Percentiles rank a stretch among this genome's conserved stretches.
phyloP scores from a whole-genome alignment of 768 basidiomycete species.

The Naematelia aurantialba region DNA sequence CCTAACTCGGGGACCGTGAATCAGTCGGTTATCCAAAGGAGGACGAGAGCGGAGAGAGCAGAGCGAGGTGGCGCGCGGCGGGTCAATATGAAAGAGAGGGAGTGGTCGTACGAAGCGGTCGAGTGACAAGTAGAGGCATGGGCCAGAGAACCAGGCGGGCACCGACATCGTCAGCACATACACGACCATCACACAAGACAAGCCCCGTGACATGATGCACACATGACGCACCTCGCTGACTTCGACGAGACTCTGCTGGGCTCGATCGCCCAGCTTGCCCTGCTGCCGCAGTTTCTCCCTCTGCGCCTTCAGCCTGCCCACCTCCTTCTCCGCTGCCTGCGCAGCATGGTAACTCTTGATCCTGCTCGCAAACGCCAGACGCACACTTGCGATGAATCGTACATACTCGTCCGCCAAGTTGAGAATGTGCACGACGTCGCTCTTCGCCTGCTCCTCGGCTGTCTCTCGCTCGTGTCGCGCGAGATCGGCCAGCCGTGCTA shows the following conservation, averaged over 20 bases:
- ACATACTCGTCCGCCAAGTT: constrained; percentile 89
- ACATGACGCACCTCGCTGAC: constrained; percentile 66
- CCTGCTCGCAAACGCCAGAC: constrained; percentile 81
- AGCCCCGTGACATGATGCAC: not conserved
- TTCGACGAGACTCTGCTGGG: constrained; percentile 69
- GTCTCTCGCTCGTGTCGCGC: constrained; percentile 69
- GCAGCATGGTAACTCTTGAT: constrained; percentile 75
- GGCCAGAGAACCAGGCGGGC: not conserved
- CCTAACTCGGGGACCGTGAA: too few species aligned
- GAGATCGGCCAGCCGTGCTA: constrained; percentile 69
- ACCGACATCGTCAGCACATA: too few species aligned
- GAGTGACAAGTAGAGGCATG: constrained; percentile 1
- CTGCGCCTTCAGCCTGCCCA: constrained; percentile 64
- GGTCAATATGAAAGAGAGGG: not conserved
- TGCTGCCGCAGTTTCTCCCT: constrained; percentile 80
- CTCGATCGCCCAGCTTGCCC: constrained; percentile 58
- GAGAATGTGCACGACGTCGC: constrained; percentile 76
- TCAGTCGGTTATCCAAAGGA: too few species aligned
- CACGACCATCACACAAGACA: not conserved
- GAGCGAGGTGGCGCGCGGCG: not conserved
- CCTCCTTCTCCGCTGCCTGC: constrained; percentile 74
- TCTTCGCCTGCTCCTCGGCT: constrained; percentile 69
- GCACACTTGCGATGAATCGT: constrained; percentile 79
- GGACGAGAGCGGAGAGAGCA: not conserved
- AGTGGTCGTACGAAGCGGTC: not conserved